Evolutionary conservation across 1,284 basidiomycete species (phyloP), one percentile per base, ranked within the genome.

Genomic region (Cystobasidium slooffiae): DNA sequence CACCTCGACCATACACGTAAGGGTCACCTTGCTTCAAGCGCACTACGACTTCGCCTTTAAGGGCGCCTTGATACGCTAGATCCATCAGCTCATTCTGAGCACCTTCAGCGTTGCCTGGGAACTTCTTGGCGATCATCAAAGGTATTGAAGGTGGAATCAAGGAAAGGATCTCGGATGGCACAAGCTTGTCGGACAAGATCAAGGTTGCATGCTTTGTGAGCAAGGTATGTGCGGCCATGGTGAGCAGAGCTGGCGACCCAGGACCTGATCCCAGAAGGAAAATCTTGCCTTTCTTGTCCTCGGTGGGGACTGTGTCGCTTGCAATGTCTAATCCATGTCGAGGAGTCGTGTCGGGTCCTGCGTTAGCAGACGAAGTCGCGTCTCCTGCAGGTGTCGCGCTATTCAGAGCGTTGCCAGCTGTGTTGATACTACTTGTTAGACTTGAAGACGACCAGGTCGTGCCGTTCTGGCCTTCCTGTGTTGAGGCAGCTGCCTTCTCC

Each of bases 1-100:
- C 94, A 0, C 91, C 92, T 24, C 96, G 88, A 2, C 93, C 96
- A 80, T 97, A 99, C 0, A 99, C 88, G 41, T 92, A 91, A 0
- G 96, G 96, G 82, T 98, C 96, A 39, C 96, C 96, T 85, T 98
- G 96, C 84, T 99, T 98, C 16, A 99, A 86, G 47, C 96, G 86
- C 24, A 99, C 91, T 43, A 99, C 94, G 2, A 88, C 91, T 79
- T 94, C 85, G 0, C 96, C 96, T 10, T 86, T 86, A 43, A 83
- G 84, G 0, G 92, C 93, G 10, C 89, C 94, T 65, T 91, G 89
- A 1, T 97, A 84, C 0, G 94, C 96, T 9, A 90, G 88, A 76
- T 91, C 88, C 91, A 97, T 96, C 84, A 98, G 88, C 83, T 98
- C 96, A 61, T 87, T 88, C 82, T 98, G 96, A 0, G 94, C 94